Conservation (phyloP, 331 rosid species). For the Malus hybrid region DNA sequence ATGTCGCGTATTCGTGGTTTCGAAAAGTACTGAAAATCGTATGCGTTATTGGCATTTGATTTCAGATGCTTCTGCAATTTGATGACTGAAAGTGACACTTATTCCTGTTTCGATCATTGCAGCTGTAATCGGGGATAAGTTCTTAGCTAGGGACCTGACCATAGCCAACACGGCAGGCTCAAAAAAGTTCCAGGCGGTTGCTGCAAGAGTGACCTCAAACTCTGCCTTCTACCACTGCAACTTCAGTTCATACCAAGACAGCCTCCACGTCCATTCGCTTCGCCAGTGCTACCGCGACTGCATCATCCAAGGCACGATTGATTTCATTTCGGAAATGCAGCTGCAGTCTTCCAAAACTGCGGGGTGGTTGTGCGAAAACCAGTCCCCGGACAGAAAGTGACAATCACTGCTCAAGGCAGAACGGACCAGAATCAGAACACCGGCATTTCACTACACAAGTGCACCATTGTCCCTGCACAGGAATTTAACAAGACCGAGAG, state of each 20-base stretch:
- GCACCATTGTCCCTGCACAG: conserved; percentile 13
- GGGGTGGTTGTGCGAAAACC: conserved; percentile 13
- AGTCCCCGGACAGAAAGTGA: conserved; percentile 8
- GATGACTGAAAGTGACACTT: neutral
- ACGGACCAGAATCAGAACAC: conserved; percentile 22
- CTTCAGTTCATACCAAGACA: conserved; percentile 22
- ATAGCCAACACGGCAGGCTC: conserved; percentile 22
- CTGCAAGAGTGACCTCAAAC: conserved; percentile 10
- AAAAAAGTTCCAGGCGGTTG: conserved; percentile 22
- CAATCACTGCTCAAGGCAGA: conserved; percentile 28
- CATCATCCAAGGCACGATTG: conserved; percentile 25
- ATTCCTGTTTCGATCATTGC: neutral
- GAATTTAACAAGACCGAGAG: conserved; percentile 4
- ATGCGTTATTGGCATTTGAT: neutral
- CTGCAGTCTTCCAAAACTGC: conserved; percentile 25
- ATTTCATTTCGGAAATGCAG: conserved; percentile 30
- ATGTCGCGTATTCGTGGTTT: neutral
- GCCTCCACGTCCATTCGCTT: conserved; percentile 24
- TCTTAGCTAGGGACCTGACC: neutral
- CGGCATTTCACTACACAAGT: conserved; percentile 17
- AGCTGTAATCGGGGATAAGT: neutral
- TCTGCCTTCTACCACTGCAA: conserved; percentile 26
- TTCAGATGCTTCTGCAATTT: neutral
- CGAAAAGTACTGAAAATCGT: no score
- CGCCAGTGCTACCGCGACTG: conserved; percentile 30